A percentile compares a stretch with the other conserved stretches of the same genome.
Conservation (phyloP, 2,329 filamentous ascomycete genomes). For the Dissoconium aciculare region DNA sequence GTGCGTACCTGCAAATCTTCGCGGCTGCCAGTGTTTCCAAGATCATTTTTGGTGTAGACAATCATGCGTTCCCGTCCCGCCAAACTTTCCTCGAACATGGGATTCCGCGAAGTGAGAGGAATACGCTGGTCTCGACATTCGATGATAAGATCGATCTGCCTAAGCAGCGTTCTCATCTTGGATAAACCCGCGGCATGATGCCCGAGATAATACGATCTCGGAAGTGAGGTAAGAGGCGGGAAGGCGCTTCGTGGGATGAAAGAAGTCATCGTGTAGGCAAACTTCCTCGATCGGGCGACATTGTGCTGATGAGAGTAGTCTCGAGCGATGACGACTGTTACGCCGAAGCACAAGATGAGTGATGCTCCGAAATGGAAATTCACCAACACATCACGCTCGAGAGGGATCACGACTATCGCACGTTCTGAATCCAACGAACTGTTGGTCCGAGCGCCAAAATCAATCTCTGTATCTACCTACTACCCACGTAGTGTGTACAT, state of each 20-base stretch:
- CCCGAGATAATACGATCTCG: constrained; percentile 84
- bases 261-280: constrained; percentile 22
- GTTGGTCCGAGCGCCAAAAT: no score
- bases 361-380: no score
- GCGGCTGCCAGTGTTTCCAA: constrained; percentile 37
- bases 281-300: constrained; percentile 12
- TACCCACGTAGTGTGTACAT: no score
- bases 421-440: no score
- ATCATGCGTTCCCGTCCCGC: constrained; percentile 60
- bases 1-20: constrained; percentile 17
- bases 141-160: constrained; percentile 71
- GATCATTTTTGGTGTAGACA: constrained; percentile 81
- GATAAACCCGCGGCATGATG: constrained; percentile 72
- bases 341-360: no score
- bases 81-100: constrained; percentile 66
- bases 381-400: no score
- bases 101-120: constrained; percentile 78
- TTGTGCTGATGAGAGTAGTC: constrained; percentile 1
- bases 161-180: constrained; percentile 69
- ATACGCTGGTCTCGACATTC: constrained; percentile 92
- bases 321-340: no score
- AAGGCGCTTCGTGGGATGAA: constrained; percentile 67
- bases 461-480: no score
- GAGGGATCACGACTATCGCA: no score
- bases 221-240: constrained; percentile 57